Conservation (phyloP, 73 alveolate genomes). For the Paramecium biaurelia region DNA sequence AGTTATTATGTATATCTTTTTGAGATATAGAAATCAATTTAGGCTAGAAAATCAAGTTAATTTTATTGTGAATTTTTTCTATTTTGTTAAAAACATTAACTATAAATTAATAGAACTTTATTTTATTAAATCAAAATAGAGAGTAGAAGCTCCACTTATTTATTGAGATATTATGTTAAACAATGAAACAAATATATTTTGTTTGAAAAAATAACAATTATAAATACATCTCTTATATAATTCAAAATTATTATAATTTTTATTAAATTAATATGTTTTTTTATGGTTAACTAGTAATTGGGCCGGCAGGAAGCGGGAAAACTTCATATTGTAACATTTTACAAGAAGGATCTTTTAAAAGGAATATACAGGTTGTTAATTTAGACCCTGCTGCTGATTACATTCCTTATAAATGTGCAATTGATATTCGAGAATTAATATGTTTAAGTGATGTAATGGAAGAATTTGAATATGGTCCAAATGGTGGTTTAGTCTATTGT, state of each 20-base stretch:
- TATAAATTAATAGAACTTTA: too few relatives aligned
- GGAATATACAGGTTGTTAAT: constrained; percentile 87
- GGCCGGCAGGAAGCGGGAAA: constrained; percentile 93
- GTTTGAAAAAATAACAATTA: neutral
- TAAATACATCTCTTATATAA: neutral
- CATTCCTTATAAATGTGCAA: constrained; percentile 89
- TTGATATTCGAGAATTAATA: constrained; percentile 86
- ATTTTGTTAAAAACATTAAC: too few relatives aligned
- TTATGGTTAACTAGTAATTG: constrained; percentile 80
- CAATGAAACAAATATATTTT: neutral
- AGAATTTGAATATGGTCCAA: constrained; percentile 85
- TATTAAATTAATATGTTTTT: neutral
- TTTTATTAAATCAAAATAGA: too few relatives aligned
- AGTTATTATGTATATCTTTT: too few relatives aligned
- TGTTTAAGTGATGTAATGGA: constrained; percentile 84
- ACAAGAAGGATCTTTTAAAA: constrained; percentile 83
- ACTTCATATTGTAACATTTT: constrained; percentile 93
- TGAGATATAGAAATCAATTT: too few relatives aligned
- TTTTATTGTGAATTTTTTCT: too few relatives aligned
- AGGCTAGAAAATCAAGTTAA: too few relatives aligned
- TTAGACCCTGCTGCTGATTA: constrained; percentile 99
- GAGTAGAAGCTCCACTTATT: too few relatives aligned
- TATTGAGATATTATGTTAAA: too few relatives aligned
- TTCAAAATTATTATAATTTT: neutral
- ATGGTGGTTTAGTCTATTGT: constrained; percentile 88